Conservation (phyloP, 805 yeast species). For the Candida taoyuanica region DNA sequence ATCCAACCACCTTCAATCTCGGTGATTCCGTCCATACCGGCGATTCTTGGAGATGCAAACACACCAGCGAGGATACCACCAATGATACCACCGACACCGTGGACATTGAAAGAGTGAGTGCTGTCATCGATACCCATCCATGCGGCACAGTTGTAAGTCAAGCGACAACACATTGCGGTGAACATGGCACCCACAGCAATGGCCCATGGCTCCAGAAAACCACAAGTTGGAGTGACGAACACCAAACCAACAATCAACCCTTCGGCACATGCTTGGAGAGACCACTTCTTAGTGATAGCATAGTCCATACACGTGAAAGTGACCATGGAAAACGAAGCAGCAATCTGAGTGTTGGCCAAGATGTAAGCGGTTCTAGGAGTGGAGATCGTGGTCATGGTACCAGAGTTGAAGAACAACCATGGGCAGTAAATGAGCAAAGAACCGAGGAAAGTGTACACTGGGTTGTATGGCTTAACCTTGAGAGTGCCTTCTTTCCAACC, state of each 20-base stretch:
- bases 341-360: constrained; percentile 82
- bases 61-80: constrained; percentile 83
- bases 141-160: constrained; percentile 78
- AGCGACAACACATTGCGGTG: constrained; percentile 80
- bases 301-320: constrained; percentile 87
- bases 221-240: constrained; percentile 97
- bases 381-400: constrained; percentile 70
- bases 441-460: constrained; percentile 83
- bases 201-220: constrained; percentile 88
- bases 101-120: constrained; percentile 91
- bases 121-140: constrained; percentile 83
- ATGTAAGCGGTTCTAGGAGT: constrained; percentile 83
- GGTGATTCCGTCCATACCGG: constrained; percentile 84
- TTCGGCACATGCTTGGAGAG: constrained; percentile 88
- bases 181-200: constrained; percentile 76
- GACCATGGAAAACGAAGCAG: constrained; percentile 85
- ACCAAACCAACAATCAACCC: constrained; percentile 94
- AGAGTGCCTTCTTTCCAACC: constrained; percentile 30
- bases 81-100: constrained; percentile 91
- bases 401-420: constrained; percentile 96
- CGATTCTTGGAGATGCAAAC: constrained; percentile 79
- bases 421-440: constrained; percentile 86
- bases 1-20: constrained; percentile 92
- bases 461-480: constrained; percentile 86
- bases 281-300: constrained; percentile 81